A percentile compares a stretch with the other conserved stretches of the same genome.
These are phyloP conservation scores for Alternaria brassicicola DNA, from an alignment of 2,329 filamentous ascomycete species.

Conservation along the genomic window DNA sequence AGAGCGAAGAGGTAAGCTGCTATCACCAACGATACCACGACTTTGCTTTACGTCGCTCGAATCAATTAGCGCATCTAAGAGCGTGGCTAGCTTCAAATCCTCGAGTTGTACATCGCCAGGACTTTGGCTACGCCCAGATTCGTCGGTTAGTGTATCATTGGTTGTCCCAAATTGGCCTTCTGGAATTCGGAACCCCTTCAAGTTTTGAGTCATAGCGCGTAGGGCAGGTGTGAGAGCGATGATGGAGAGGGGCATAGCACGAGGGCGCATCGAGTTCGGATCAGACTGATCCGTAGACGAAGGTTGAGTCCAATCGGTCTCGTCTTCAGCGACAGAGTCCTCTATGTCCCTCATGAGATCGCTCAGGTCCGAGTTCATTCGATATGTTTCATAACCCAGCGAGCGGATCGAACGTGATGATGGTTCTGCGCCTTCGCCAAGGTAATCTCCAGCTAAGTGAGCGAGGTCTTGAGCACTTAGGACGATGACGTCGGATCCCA, in stretches of 20 bases:
- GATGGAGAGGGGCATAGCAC: constrained; percentile 22
- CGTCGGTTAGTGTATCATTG: constrained; percentile 18
- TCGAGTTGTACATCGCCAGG: constrained; percentile 43
- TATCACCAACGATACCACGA: constrained; percentile 16
- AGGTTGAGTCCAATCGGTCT: constrained; percentile 36
- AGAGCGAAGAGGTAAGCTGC: neutral
- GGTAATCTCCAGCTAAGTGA: constrained; percentile 70
- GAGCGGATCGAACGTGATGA: constrained; percentile 54
- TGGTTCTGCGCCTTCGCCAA: constrained; percentile 66
- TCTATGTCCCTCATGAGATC: constrained; percentile 38
- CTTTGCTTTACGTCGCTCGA: constrained; percentile 39
- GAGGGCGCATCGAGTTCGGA: constrained; percentile 15
- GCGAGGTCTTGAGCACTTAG: constrained; percentile 74
- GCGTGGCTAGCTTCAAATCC: constrained; percentile 44
- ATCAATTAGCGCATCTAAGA: constrained; percentile 44
- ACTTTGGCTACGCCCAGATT: constrained; percentile 27
- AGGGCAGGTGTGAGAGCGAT: constrained; percentile 26
- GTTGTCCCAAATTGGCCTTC: constrained; percentile 16
- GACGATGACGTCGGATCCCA: constrained; percentile 70
- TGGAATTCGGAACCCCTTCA: constrained; percentile 20
- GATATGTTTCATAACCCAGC: constrained; percentile 63
- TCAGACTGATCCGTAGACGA: constrained; percentile 21
- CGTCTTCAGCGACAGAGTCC: constrained; percentile 44
- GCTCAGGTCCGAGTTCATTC: constrained; percentile 41
- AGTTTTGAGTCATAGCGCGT: constrained; percentile 26